Conservation (phyloP, 2,329 filamentous ascomycete species). For the Talaromyces albobiverticillius region DNA sequence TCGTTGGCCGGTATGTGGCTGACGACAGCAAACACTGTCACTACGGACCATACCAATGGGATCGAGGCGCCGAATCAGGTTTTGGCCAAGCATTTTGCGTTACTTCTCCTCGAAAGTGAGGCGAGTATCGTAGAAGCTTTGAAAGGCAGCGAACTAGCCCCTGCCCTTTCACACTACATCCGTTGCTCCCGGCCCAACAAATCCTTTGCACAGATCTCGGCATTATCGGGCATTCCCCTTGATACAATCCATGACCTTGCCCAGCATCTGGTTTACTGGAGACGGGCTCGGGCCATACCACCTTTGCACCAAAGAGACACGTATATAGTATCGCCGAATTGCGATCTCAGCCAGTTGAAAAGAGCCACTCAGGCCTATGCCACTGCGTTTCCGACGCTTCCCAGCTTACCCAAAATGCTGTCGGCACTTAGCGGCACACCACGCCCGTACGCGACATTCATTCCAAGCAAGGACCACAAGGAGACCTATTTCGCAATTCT, state of each 20-base stretch:
- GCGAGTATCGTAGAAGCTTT: conserved; percentile 71
- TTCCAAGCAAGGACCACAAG: conserved; percentile 83
- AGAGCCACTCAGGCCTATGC: conserved; percentile 70
- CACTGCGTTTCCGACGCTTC: conserved; percentile 75
- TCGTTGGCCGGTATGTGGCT: conserved; percentile 77
- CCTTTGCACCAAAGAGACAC: conserved; percentile 85
- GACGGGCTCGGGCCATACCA: conserved; percentile 84
- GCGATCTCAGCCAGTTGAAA: conserved; percentile 69
- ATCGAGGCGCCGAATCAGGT: conserved; percentile 52
- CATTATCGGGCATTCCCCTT: conserved; percentile 62
- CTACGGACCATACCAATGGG: conserved; percentile 65
- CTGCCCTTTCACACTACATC: conserved; percentile 72
- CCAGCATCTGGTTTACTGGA: conserved; percentile 93
- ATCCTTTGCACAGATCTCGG: conserved; percentile 69
- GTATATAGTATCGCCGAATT: conserved; percentile 89
- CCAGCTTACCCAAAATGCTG: conserved; percentile 82
- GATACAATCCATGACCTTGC: conserved; percentile 82
- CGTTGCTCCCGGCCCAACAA: conserved; percentile 60
- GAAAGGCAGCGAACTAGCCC: conserved; percentile 68
- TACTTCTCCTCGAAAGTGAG: conserved; percentile 81
- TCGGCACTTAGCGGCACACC: conserved; percentile 76
- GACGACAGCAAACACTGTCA: conserved; percentile 78
- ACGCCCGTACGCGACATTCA: conserved; percentile 76
- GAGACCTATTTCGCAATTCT: conserved; percentile 85
- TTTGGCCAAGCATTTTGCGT: conserved; percentile 79